A percentile compares a stretch with the other conserved stretches of the same genome.
These are phyloP conservation scores for Lasiodiplodia theobromae DNA, from an alignment of 2,329 filamentous ascomycete species.

Conservation along the genomic window DNA sequence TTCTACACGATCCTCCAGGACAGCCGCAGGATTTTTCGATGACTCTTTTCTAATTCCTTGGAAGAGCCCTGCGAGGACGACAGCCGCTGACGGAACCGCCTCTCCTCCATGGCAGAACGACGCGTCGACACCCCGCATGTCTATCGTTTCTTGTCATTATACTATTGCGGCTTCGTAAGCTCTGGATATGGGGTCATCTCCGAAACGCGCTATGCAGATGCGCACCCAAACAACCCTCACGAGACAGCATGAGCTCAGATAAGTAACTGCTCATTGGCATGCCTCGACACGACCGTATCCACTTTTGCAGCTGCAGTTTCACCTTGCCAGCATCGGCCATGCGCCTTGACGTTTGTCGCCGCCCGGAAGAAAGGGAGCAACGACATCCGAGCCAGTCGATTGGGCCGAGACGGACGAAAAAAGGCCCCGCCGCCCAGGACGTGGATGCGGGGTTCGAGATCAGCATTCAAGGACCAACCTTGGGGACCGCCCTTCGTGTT, in stretches of 20 bases:
- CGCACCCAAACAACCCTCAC: neutral
- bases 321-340: neutral
- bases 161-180: neutral
- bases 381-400: neutral
- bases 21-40: neutral
- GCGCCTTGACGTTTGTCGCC: neutral
- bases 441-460: constrained; percentile 6
- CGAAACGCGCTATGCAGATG: neutral
- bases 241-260: neutral
- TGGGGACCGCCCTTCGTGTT: neutral
- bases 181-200: neutral
- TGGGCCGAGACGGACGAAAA: neutral
- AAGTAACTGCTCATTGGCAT: neutral
- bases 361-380: neutral
- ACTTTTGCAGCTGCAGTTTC: neutral
- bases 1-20: neutral
- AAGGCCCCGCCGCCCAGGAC: neutral
- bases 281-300: neutral
- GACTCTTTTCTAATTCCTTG: neutral
- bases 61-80: neutral
- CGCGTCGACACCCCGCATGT: neutral
- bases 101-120: neutral
- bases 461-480: neutral
- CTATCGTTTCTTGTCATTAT: neutral
- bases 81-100: neutral